A percentile compares a stretch with the other conserved stretches of the same genome.
Evolutionary conservation across 768 basidiomycete genomes (phyloP).

Genomic region (Mycena belliarum): DNA sequence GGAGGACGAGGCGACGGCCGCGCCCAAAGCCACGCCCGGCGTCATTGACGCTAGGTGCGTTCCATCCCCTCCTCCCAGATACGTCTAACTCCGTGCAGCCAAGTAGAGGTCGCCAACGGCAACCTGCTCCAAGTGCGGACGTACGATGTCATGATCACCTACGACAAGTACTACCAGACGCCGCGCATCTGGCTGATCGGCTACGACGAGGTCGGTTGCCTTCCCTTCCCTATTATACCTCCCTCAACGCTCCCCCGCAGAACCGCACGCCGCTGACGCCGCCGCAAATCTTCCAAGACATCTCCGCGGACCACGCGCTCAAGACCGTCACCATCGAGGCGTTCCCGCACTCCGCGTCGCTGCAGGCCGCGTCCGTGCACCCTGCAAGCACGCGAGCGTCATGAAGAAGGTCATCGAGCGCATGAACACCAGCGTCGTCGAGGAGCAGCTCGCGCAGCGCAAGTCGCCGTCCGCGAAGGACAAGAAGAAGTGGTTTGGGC

Average conservation of each 20-base stretch:
- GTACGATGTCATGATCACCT: conserved; percentile 99
- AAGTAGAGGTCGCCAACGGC: conserved; percentile 66
- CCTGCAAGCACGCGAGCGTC: conserved; percentile 99
- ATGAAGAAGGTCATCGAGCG: conserved; percentile 99
- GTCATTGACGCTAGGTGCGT: conserved; percentile 55
- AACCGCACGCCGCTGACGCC: conserved; percentile 88
- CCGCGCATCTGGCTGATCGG: conserved; percentile 97
- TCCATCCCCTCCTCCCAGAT: neutral
- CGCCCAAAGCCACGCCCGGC: conserved; percentile 45
- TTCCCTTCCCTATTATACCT: neutral
- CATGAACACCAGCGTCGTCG: conserved; percentile 89
- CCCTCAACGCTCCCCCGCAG: conserved; percentile 27
- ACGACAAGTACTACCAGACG: conserved; percentile 99
- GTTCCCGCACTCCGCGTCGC: conserved; percentile 88
- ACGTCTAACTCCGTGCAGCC: conserved; percentile 36
- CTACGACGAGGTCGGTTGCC: conserved; percentile 80
- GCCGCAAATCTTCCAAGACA: conserved; percentile 93
- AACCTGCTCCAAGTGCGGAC: conserved; percentile 95
- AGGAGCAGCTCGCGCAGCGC: conserved; percentile 74
- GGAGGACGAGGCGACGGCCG: conserved; percentile 83
- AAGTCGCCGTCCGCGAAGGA: conserved; percentile 39
- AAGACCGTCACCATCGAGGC: conserved; percentile 99
- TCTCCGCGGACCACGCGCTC: conserved; percentile 94
- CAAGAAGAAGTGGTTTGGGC: conserved; percentile 86
- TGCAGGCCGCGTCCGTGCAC: conserved; percentile 92